Percentiles rank a stretch among this genome's conserved stretches.
phyloP scores from a whole-genome alignment of 164 flowering plant species.

The Magnolia changhungtana region DNA sequence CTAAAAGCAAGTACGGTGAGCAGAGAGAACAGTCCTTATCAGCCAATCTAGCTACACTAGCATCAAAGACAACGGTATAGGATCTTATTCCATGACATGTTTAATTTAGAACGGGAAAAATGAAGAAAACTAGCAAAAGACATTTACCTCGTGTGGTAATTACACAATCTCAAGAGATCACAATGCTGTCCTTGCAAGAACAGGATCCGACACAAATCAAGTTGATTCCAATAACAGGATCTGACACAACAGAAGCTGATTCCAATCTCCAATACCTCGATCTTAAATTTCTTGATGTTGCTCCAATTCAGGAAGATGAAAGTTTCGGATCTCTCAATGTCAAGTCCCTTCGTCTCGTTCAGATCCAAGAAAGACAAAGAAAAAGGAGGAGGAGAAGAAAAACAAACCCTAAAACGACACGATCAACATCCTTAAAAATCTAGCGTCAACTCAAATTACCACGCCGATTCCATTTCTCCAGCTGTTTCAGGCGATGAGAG shows the following conservation, averaged over 20 bases:
- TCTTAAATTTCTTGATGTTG: background rate
- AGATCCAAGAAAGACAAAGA: conserved; percentile 6
- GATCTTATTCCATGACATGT: background rate
- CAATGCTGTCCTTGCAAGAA: background rate
- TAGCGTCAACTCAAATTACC: conserved; percentile 80
- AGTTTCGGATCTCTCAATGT: background rate
- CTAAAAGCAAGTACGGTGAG: no score
- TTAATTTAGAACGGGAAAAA: background rate
- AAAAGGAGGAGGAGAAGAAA: conserved; percentile 2
- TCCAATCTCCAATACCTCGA: background rate
- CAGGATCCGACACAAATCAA: background rate
- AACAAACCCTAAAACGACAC: conserved; percentile 9
- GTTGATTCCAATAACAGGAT: background rate
- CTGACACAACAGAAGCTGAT: background rate
- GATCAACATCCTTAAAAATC: conserved; percentile 1
- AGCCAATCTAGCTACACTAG: no score
- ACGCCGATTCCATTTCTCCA: conserved; percentile 82
- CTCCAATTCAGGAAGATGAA: background rate
- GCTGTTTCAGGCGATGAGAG: conserved; percentile 77
- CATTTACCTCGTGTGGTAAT: background rate
- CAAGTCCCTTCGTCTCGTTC: conserved; percentile 2
- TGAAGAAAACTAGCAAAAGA: background rate
- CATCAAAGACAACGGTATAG: no score
- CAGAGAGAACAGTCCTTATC: no score
- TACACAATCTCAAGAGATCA: conserved; percentile 1